Evolutionary conservation across 768 basidiomycete species (phyloP), one percentile per base, ranked within the genome.

Genomic region (Trametes punicea): DNA sequence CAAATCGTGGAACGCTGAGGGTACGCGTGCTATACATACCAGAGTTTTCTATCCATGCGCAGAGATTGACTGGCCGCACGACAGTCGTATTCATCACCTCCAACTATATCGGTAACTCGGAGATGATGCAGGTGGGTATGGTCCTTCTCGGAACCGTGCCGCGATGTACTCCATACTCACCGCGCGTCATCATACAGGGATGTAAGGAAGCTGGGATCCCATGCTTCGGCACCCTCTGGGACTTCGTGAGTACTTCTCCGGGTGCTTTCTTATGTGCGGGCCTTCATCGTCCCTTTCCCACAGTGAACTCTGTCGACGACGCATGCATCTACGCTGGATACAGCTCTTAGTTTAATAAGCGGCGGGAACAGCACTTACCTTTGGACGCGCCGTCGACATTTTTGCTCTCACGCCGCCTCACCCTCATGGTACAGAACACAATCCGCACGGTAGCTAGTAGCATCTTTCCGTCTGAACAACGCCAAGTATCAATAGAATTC

Each of bases 11-110:
- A 75, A 81, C 38, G 88, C 88, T 2, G 88, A 91, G 73, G 84
- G 67, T 69, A 55, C 46, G n/a, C 39, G 46, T 29, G 33, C 49
- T 13, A 20, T 20, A 20, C 51, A 2, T 29, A 40, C 39, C 33
- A 30, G 21, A 15, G 31, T 16, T 31, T n/a, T n/a, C 39, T 18
- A 20, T 36, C 48, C 10, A 9, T 7, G 20, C n/a, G 20, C 31
- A n/a, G 31, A n/a, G 4, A 23, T 51, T 60, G 55, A 60, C 42
- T 40, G 27, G 20, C 33, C n/a, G 6, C 6, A 13, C 21, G 16
- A 30, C 61, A 69, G 67, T 91, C 41, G 83, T 90, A 25, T 88
- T 91, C 70, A 87, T 91, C 69, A 91, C 88, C 7, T 90, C 88
- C n/a, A 91, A 91, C 72, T 85, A 79, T 63, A 77, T 82, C 36